A percentile compares a stretch with the other conserved stretches of the same genome.
Conservation (phyloP, 2,329 filamentous ascomycete genomes). For the Paracorniculantispora psalliotae region DNA sequence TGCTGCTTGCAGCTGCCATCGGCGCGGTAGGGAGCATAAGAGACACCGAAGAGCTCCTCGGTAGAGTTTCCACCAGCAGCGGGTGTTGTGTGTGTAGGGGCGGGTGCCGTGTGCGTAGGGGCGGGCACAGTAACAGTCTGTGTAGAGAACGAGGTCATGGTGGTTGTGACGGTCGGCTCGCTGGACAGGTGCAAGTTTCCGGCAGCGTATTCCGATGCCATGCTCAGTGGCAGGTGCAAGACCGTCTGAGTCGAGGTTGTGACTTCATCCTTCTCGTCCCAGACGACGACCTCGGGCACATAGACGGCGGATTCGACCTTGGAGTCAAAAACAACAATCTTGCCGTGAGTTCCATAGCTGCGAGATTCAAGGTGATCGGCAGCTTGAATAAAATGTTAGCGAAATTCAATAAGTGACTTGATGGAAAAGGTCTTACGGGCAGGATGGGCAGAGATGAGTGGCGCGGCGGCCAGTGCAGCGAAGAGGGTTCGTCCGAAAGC, state of each 20-base stretch:
- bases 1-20: conserved; percentile 62
- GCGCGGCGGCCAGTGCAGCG: conserved; percentile 21
- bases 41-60: conserved; percentile 37
- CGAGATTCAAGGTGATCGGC: conserved; percentile 22
- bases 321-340: conserved; percentile 32
- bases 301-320: conserved; percentile 35
- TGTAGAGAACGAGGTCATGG: conserved; percentile 5
- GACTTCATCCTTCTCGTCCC: conserved; percentile 54
- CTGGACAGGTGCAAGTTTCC: not conserved
- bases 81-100: not conserved
- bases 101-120: not conserved
- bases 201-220: conserved; percentile 3
- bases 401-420: not conserved
- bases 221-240: conserved; percentile 16
- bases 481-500: conserved; percentile 19
- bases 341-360: conserved; percentile 32
- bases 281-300: conserved; percentile 49
- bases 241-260: conserved; percentile 38
- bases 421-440: conserved; percentile 18
- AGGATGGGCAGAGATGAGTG: conserved; percentile 20
- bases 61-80: not conserved
- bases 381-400: not conserved
- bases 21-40: conserved; percentile 45
- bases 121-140: conserved; percentile 8
- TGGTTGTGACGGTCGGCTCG: not conserved